Evolutionary conservation across 1,139 yeast species (phyloP).

Genomic region (Arxiozyma bovina): DNA sequence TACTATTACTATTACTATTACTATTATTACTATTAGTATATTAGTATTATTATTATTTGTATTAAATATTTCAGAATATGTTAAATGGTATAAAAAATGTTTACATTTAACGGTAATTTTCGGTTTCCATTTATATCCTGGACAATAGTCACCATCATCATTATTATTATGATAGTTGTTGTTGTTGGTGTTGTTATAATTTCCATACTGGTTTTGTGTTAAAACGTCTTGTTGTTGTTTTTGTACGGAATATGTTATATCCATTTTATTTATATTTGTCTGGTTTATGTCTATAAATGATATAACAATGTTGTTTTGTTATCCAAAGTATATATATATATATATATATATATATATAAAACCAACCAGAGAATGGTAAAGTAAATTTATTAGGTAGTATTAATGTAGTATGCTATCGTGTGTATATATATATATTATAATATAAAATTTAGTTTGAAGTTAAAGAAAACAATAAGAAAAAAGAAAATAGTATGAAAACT

Average conservation of each 20-base stretch:
- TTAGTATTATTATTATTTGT: neutral
- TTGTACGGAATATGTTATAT: neutral
- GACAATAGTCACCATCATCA: neutral
- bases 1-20: too few species aligned
- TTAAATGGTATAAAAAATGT: slow-evolving; percentile 24
- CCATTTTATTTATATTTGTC: neutral
- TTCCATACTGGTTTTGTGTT: neutral
- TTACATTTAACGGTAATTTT: slow-evolving; percentile 26
- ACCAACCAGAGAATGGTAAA: too few species aligned
- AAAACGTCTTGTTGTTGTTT: neutral
- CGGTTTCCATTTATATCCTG: slow-evolving; percentile 9
- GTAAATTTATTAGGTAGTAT: too few species aligned
- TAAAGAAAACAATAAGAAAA: too few species aligned
- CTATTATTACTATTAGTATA: neutral
- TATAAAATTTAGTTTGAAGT: too few species aligned
- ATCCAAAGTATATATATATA: too few species aligned
- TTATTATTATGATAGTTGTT: too few species aligned
- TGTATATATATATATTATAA: too few species aligned
- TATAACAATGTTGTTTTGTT: neutral
- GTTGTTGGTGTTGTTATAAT: neutral
- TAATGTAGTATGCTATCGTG: too few species aligned
- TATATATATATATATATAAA: too few species aligned
- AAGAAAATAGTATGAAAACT: too few species aligned
- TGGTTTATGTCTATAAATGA: neutral
- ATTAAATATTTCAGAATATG: slow-evolving; percentile 20